Percentiles rank a stretch among this genome's conserved stretches.
phyloP scores from a whole-genome alignment of 2,329 filamentous ascomycete species.

The Diaporthe humulicola region DNA sequence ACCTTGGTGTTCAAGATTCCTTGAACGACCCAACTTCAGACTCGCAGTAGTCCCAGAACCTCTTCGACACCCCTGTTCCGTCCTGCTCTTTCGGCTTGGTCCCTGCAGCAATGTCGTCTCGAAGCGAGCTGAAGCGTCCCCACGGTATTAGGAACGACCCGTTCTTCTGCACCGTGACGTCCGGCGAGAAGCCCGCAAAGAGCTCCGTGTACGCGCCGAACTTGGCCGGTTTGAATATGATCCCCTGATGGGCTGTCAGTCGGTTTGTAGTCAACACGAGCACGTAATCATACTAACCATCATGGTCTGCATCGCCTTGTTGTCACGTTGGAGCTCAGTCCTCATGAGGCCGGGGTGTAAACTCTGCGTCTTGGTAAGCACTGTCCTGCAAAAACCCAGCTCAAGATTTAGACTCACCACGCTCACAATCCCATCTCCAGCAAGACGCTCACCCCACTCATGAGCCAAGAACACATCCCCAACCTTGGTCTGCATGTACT shows the following conservation, averaged over 20 bases:
- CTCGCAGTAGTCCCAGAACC: constrained; percentile 29
- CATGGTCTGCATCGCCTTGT: constrained; percentile 15
- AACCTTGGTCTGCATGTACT: constrained; percentile 27
- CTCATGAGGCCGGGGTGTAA: constrained; percentile 22
- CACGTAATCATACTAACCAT: not conserved
- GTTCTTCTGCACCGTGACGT: constrained; percentile 54
- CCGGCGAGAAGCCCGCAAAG: constrained; percentile 59
- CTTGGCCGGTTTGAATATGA: constrained; percentile 39
- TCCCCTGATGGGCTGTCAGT: not conserved
- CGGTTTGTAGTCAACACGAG: not conserved
- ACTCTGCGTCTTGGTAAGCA: not conserved
- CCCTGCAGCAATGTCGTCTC: not conserved
- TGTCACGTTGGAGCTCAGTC: constrained; percentile 29
- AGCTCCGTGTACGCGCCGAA: constrained; percentile 63
- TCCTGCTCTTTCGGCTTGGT: not conserved
- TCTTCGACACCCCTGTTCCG: not conserved
- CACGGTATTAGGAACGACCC: constrained; percentile 39
- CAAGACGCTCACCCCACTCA: constrained; percentile 22
- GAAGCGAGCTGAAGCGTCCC: constrained; percentile 35
- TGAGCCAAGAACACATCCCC: constrained; percentile 13
- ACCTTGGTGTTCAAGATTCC: not conserved
- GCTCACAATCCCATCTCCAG: constrained; percentile 12
- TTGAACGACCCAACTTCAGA: constrained; percentile 7
- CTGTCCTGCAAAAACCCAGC: not conserved
- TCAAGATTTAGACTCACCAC: not conserved